phyloP scores from a whole-genome alignment of 1,284 basidiomycete genomes.

The Nidula niveotomentosa region DNA sequence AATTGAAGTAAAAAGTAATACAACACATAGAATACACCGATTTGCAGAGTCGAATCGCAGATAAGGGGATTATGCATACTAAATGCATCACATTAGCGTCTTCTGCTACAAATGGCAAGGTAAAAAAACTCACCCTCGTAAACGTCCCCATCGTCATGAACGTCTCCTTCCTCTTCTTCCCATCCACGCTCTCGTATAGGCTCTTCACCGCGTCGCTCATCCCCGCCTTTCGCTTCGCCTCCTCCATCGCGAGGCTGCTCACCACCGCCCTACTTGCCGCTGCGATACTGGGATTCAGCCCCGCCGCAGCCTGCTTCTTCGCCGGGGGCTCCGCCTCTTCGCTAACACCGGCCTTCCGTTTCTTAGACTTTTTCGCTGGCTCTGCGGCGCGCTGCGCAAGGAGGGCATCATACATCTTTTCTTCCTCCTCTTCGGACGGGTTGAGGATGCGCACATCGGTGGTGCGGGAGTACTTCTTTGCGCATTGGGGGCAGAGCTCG shows the following conservation, averaged over 20 bases:
- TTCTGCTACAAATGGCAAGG: neutral
- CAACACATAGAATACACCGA: too few relatives aligned
- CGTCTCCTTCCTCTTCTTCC: conserved; percentile 64
- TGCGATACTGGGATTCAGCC: conserved; percentile 52
- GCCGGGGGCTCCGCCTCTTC: conserved; percentile 31
- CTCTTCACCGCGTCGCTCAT: conserved; percentile 80
- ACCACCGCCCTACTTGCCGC: conserved; percentile 61
- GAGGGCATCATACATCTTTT: conserved; percentile 35
- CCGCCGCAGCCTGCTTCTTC: conserved; percentile 39
- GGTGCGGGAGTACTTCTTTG: conserved; percentile 57
- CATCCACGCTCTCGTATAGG: conserved; percentile 51
- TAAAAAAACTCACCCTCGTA: conserved; percentile 59
- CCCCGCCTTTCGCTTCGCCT: conserved; percentile 69
- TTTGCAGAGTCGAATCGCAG: too few relatives aligned
- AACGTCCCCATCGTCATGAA: conserved; percentile 85
- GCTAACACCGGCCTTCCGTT: conserved; percentile 49
- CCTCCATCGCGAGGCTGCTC: conserved; percentile 65
- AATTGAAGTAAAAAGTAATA: too few relatives aligned
- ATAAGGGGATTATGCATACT: neutral
- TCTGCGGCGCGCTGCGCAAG: conserved; percentile 45
- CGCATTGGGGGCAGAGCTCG: conserved; percentile 75
- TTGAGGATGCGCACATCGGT: conserved; percentile 63
- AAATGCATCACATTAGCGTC: neutral
- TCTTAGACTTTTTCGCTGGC: conserved; percentile 60
- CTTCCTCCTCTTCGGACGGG: conserved; percentile 59